A percentile compares a stretch with the other conserved stretches of the same genome.
Evolutionary conservation across 106 monocot species (phyloP).

Genomic region (Platanthera zijinensis): DNA sequence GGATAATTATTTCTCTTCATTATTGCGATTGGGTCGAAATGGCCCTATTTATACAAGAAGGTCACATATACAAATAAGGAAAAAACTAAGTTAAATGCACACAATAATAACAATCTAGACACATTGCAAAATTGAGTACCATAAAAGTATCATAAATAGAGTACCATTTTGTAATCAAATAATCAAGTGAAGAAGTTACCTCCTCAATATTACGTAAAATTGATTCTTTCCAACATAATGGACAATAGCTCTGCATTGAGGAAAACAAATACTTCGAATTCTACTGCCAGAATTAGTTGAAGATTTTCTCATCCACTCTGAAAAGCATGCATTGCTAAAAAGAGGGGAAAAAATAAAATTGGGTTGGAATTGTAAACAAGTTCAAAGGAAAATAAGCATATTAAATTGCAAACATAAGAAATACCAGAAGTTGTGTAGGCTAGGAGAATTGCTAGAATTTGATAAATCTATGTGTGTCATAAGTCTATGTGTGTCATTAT

Average conservation of each 20-base stretch:
- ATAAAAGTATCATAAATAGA: too few relatives aligned
- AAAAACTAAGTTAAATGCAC: too few relatives aligned
- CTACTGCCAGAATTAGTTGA: conserved; percentile 30
- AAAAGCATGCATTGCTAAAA: conserved; percentile 91
- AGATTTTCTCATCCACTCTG: conserved; percentile 86
- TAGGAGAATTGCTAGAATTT: conserved; percentile 83
- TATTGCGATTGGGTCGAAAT: too few relatives aligned
- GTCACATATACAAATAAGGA: too few relatives aligned
- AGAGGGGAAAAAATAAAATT: conserved; percentile 9
- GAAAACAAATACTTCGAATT: conserved; percentile 39
- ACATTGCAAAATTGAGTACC: too few relatives aligned
- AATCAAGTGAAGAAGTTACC: conserved; percentile 22
- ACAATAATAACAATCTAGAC: too few relatives aligned
- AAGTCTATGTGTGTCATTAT: too few relatives aligned
- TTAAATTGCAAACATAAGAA: background rate
- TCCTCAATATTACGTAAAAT: conserved; percentile 83
- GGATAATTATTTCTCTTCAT: too few relatives aligned
- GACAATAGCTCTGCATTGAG: conserved; percentile 65
- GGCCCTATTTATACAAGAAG: too few relatives aligned
- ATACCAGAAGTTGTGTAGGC: conserved; percentile 99
- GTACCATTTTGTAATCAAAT: too few relatives aligned
- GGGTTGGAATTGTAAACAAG: background rate
- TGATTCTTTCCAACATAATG: conserved; percentile 92
- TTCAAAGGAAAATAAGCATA: background rate
- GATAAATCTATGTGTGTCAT: too few relatives aligned